These are phyloP conservation scores for Colletotrichum sp. DNA, from an alignment of 2,329 filamentous ascomycete species.

Conservation along the genomic window DNA sequence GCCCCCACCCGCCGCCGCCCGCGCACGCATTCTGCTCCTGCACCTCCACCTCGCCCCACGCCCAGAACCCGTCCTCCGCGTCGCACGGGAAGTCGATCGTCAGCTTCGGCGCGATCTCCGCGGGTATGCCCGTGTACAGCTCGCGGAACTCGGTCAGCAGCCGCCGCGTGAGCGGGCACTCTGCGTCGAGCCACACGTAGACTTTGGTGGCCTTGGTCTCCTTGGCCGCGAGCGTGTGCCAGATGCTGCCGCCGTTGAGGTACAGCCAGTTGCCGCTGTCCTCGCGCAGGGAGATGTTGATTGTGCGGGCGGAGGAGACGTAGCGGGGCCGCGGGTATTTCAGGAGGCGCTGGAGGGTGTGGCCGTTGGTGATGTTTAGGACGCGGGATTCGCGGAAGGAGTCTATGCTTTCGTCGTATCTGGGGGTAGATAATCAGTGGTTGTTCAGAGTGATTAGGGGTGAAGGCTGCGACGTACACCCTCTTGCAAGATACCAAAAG, in stretches of 20 bases:
- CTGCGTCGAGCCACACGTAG: constrained; percentile 22
- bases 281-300: constrained; percentile 21
- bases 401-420: constrained; percentile 9
- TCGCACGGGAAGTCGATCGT: constrained; percentile 17
- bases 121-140: neutral
- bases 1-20: too few relatives aligned
- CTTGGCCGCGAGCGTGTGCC: neutral
- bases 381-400: constrained; percentile 3
- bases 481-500: constrained; percentile 19
- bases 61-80: too few relatives aligned
- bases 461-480: neutral
- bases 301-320: neutral
- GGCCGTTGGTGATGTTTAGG: constrained; percentile 18
- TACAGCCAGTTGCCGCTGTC: constrained; percentile 21
- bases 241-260: constrained; percentile 7
- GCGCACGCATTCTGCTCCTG: too few relatives aligned
- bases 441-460: too few relatives aligned
- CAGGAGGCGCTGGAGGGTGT: constrained; percentile 11
- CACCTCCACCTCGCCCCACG: too few relatives aligned
- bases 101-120: neutral
- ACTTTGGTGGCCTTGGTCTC: neutral
- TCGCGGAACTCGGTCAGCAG: constrained; percentile 21
- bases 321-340: neutral
- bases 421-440: neutral
- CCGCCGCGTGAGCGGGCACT: constrained; percentile 18